Evolutionary conservation across 805 yeast species (phyloP), one percentile per base, ranked within the genome.

Genomic region (Metschnikowia sp.): DNA sequence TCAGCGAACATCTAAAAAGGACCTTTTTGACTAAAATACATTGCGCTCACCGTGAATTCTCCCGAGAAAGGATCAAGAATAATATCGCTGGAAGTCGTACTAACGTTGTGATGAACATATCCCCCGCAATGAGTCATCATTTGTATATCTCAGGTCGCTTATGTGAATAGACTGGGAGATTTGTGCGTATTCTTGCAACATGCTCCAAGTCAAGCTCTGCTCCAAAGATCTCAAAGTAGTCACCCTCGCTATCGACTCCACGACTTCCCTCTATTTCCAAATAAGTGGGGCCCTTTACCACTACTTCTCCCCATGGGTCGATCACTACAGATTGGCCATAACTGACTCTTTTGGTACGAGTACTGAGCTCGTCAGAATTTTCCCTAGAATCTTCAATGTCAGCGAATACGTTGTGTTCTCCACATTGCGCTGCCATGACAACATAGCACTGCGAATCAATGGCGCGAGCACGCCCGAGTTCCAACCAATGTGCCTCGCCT

Each of bases 401-500:
- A 0, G 75, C 72, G 32, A 62, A 59, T 0, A 80, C 74, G 48
- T 83, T 81, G 62, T 90, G 97, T 36, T 68, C 65, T 2, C 97
- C 97, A 47, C 82, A 80, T 61, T 89, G 96, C 0, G 94, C 96
- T 2, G 97, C 91, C 86, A 90, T 79, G 4, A 92, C 71, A 6
- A 91, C 96, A 63, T 78, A 94, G 50, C 86, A 74, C 65, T 94
- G 98, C 1, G 92, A 78, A 61, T 91, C 96, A 10, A 92, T 77
- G 4, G 98, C 98, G 40, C 97, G 72, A 0, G 96, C 85, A 28
- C 81, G 74, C 1, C 88, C 97, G 43, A 92, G 70, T 1, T 79
- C 64, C 44, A 82, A 82, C 96, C 97, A 92, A 60, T 92, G 99
- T 1, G 92, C 88, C 43, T 81, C 81, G 1, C 99, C 99, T 0